These are phyloP conservation scores for Triticum dicoccoides DNA, from an alignment of 176 grass and related monocot genomes.

Conservation along the genomic window DNA sequence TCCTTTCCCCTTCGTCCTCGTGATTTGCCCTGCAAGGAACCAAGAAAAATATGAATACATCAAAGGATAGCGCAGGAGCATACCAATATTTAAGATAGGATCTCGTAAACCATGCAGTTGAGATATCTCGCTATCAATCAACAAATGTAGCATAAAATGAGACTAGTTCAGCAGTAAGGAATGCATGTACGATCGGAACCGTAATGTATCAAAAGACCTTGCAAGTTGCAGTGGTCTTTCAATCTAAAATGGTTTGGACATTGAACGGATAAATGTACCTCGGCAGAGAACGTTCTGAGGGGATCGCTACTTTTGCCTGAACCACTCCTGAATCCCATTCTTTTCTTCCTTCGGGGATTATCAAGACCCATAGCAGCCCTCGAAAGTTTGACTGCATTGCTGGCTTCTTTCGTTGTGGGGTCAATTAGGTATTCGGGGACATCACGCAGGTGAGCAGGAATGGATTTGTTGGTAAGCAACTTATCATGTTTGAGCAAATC, in stretches of 20 bases:
- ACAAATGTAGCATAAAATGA: neutral
- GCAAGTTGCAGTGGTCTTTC: neutral
- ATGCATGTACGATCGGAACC: neutral
- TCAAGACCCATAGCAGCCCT: slow-evolving; percentile 80
- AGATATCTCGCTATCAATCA: neutral
- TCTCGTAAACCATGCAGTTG: neutral
- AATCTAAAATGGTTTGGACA: slow-evolving; percentile 11
- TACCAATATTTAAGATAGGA: neutral
- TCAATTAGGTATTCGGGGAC: slow-evolving; percentile 89
- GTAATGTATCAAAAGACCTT: neutral
- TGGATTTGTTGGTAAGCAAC: slow-evolving; percentile 76
- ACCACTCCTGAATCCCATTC: slow-evolving; percentile 64
- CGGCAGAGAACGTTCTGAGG: slow-evolving; percentile 84
- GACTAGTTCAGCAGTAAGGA: neutral
- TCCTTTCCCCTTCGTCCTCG: slow-evolving; percentile 38
- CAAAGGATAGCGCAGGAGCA: neutral
- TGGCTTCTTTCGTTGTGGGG: slow-evolving; percentile 81
- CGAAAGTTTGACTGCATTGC: slow-evolving; percentile 72
- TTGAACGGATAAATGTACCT: slow-evolving; percentile 45
- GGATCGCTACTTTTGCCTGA: slow-evolving; percentile 81
- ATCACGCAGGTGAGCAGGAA: slow-evolving; percentile 71
- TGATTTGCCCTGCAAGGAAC: slow-evolving; percentile 54
- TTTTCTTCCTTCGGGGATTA: slow-evolving; percentile 47
- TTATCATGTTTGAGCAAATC: slow-evolving; percentile 97
- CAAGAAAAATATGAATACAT: slow-evolving; percentile 28